These are phyloP conservation scores for Fusarium siculi DNA, from an alignment of 2,329 filamentous ascomycete genomes.

Conservation along the genomic window DNA sequence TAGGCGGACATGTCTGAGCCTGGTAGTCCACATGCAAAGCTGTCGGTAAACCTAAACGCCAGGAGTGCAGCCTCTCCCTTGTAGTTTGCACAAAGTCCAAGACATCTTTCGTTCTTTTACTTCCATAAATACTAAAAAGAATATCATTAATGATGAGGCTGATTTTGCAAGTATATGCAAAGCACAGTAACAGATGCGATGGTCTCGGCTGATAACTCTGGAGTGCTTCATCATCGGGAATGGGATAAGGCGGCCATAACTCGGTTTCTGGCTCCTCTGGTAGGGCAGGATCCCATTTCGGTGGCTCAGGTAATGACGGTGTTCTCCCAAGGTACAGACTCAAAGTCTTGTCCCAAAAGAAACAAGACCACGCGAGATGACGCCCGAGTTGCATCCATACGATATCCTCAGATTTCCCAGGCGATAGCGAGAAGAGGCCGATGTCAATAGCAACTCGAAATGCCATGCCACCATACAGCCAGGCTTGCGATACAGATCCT, in stretches of 20 bases:
- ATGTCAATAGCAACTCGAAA: constrained; percentile 2
- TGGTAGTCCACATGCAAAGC: not conserved
- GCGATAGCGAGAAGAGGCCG: not conserved
- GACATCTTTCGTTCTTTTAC: not conserved
- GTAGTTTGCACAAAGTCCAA: not conserved
- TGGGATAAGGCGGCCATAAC: not conserved
- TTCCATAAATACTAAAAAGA: not conserved
- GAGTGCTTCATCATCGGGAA: not conserved
- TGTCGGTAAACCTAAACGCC: not conserved
- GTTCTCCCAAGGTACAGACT: not conserved
- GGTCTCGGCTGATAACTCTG: not conserved
- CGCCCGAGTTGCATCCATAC: not conserved
- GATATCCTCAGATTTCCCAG: fast-evolving
- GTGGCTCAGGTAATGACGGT: not conserved
- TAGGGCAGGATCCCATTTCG: not conserved
- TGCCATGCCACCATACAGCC: not conserved
- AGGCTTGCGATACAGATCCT: not conserved
- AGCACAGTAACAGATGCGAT: not conserved
- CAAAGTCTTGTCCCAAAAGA: not conserved
- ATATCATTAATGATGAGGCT: not conserved
- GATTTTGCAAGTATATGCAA: not conserved
- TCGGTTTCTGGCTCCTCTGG: not conserved
- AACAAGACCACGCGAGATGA: not conserved
- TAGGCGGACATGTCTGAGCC: not conserved
- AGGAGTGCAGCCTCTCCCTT: not conserved